Evolutionary conservation across 129 eudicot species (phyloP).

Genomic region (Tagetes patula): DNA sequence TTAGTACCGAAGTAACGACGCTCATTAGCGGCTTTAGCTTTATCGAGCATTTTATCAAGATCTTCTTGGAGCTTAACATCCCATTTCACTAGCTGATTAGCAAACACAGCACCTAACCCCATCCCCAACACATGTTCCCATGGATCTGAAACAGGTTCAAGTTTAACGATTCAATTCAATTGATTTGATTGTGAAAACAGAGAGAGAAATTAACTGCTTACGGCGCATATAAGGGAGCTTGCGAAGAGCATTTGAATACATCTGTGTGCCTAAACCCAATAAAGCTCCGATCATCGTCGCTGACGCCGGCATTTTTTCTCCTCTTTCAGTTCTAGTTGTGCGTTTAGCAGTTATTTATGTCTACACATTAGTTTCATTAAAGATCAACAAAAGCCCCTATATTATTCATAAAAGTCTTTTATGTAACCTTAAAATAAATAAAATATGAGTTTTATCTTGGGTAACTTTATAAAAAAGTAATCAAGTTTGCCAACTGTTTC

Average conservation of each 20-base stretch:
- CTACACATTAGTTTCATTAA: not conserved
- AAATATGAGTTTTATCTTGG: no score
- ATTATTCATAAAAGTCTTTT: no score
- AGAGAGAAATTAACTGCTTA: slow-evolving; percentile 30
- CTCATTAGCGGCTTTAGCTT: slow-evolving; percentile 92
- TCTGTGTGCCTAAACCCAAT: slow-evolving; percentile 86
- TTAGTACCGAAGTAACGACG: slow-evolving; percentile 86
- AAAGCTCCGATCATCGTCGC: slow-evolving; percentile 95
- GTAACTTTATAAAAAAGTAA: no score
- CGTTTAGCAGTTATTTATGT: no score
- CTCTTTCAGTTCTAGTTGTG: no score
- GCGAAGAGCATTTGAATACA: slow-evolving; percentile 95
- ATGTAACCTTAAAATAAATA: no score
- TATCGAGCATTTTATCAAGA: slow-evolving; percentile 81
- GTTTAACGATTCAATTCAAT: not conserved
- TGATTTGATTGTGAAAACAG: not conserved
- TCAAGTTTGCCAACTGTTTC: no score
- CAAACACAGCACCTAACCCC: slow-evolving; percentile 84
- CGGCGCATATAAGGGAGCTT: slow-evolving; percentile 99
- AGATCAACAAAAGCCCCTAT: not conserved
- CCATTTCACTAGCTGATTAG: slow-evolving; percentile 89
- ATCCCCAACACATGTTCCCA: slow-evolving; percentile 96
- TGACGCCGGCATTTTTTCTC: slow-evolving; percentile 63
- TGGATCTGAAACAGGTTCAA: slow-evolving; percentile 58
- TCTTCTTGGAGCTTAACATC: slow-evolving; percentile 76